Evolutionary conservation across 805 yeast species (phyloP), one percentile per base, ranked within the genome.

Genomic region (Debaryomyces hansenii): DNA sequence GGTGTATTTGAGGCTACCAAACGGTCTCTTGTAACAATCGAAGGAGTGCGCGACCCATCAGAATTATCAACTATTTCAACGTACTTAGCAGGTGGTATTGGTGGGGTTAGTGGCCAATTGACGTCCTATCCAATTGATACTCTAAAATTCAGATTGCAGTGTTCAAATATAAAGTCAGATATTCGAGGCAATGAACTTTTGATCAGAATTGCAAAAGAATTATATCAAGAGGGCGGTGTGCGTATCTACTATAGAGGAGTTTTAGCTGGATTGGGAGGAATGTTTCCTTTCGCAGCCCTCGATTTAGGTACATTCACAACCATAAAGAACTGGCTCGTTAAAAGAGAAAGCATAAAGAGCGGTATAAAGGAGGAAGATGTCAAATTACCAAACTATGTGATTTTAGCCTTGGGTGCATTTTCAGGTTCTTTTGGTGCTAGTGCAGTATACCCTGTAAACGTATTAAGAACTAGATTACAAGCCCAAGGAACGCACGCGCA

Each of bases 401-500:
- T 94, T 11, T 72, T 94, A 45, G 80, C 91, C 1, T 80, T 94
- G 79, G 99, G 99, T 52, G 99, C 99, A 0, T 72, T 89, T 42
- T 87, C 96, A 28, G 99, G 99, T 21, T 80, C 96, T 1, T 88
- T 94, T 51, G 99, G 99, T 44, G 99, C 99, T 5, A 82, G 97
- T 0, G 81, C 86, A 24, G 99, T 94, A 11, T 94, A 94, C 63
- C 99, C 99, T 2, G 80, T 94, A 38, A 94, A 94, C 60, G 73
- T 94, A 46, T 68, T 94, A 44, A 78, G 99, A 69, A 94, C 99
- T 0, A 81, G 99, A 69, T 72, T 94, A 47, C 99, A 94, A 68
- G 97, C 99, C 0, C 99, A 94, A 64, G 98, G 98, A 1, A 94
- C 99, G 0, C 87, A 78, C 60, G 97, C 96, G 0, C 99, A 94